These are phyloP conservation scores for Aegilops longissima DNA, from an alignment of 176 grass and related monocot species.

Conservation along the genomic window DNA sequence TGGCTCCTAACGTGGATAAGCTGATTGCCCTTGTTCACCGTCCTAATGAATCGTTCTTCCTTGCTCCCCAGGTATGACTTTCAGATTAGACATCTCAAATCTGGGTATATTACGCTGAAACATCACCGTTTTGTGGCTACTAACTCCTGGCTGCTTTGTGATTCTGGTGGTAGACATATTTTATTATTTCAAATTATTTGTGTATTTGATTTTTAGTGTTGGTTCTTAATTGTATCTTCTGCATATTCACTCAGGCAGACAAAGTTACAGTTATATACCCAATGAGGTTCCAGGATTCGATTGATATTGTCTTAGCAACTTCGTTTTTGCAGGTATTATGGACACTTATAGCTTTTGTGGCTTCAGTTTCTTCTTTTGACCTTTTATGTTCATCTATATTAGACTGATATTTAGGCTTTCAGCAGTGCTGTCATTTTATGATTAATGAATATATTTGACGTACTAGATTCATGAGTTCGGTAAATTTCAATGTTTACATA, in stretches of 20 bases:
- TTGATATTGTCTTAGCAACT: slow-evolving; percentile 93
- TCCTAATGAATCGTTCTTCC: slow-evolving; percentile 93
- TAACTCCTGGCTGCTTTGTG: background rate
- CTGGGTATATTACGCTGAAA: background rate
- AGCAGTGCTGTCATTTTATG: background rate
- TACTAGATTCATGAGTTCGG: background rate
- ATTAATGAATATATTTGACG: background rate
- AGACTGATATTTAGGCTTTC: slow-evolving; percentile 13
- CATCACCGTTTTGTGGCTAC: background rate
- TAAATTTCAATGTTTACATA: background rate
- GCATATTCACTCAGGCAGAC: slow-evolving; percentile 49
- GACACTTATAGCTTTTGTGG: slow-evolving; percentile 1
- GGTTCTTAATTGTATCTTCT: slow-evolving; percentile 11
- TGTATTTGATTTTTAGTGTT: slow-evolving; percentile 8
- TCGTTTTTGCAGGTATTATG: slow-evolving; percentile 91
- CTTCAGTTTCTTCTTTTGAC: slow-evolving; percentile 4
- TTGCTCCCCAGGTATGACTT: slow-evolving; percentile 78
- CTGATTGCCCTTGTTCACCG: slow-evolving; percentile 95
- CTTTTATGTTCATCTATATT: slow-evolving; percentile 4
- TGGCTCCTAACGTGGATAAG: slow-evolving; percentile 69
- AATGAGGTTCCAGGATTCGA: slow-evolving; percentile 97
- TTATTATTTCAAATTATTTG: background rate
- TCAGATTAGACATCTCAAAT: slow-evolving; percentile 5
- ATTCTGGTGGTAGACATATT: background rate
- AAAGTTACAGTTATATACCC: slow-evolving; percentile 87